A percentile compares a stretch with the other conserved stretches of the same genome.
These are phyloP conservation scores for Cavenderia fasciculata DNA, from an alignment of 78 protist genomes.

Conservation along the genomic window DNA sequence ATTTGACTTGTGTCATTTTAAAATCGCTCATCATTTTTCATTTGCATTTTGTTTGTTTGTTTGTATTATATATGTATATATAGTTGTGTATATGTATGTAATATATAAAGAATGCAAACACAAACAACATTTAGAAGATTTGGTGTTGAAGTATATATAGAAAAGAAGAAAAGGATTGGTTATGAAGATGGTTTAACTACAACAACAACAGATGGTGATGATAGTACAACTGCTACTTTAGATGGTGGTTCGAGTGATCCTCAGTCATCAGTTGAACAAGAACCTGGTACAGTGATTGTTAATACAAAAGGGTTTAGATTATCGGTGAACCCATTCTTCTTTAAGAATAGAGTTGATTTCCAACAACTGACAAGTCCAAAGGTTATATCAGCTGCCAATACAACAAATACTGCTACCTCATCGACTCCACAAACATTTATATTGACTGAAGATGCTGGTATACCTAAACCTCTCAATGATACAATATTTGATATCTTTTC, in stretches of 20 bases:
- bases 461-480: conserved; percentile 56
- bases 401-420: background rate
- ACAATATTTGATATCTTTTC: conserved; percentile 63
- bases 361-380: background rate
- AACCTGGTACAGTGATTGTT: too few species aligned
- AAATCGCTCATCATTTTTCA: too few species aligned
- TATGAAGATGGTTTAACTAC: background rate
- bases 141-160: conserved; percentile 16
- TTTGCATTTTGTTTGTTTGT: too few species aligned
- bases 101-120: too few species aligned
- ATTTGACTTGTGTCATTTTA: too few species aligned
- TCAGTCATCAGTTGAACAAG: too few species aligned
- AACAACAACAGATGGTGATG: too few species aligned
- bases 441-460: conserved; percentile 63
- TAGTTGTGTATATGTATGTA: too few species aligned
- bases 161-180: background rate
- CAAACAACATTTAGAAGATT: conserved; percentile 34
- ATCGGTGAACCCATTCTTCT: conserved; percentile 59
- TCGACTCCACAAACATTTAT: conserved; percentile 8
- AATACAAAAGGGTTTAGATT: conserved; percentile 36
- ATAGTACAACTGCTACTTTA: too few species aligned
- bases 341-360: conserved; percentile 44
- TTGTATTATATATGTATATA: too few species aligned
- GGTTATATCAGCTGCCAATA: background rate
- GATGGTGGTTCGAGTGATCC: too few species aligned